Base-by-base conservation (phyloP, 805 yeast species). In the Ogataea saltuana region DNA sequence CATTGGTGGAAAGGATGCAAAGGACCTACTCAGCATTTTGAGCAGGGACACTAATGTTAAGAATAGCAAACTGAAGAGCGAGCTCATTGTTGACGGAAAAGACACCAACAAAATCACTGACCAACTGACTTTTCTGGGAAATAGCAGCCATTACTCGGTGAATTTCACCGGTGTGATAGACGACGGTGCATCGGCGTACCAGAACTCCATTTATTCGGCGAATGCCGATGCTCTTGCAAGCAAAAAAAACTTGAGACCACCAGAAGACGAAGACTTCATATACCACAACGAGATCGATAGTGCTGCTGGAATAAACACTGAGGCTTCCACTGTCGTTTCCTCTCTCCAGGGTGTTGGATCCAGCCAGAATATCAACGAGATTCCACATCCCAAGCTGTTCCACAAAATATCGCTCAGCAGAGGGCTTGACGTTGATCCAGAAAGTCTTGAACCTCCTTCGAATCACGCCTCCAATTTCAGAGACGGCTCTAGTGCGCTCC, bases 261-360 rank as follows among this genome's bases (percentile, higher is more conserved):
- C 31, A 29, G 56, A 49, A n/a, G 53, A 45, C 10, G 67, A 63
- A 41, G 60, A 60, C 12, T 62, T 62, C 44, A 59, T 61, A 2
- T 61, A 61, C 25, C 36, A 39, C 13, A 30, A 33, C 15, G 42
- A 25, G 17, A 39, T 25, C 12, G 43, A 39, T 13, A 26, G 28
- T 22, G 32, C 23, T 4, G 27, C 25, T 18, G 19, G 25, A 3
- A n/a, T 16, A 15, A 42, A 22, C n/a, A 22, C 29, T 22, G 45
- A 42, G 17, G 20, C 23, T 2, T 20, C 32, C 4, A 34, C 37
- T 7, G 17, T 35, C 10, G 19, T 17, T 4, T 20, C 25, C 8
- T 12, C 17, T n/a, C 16, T 16, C 3, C 29, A 20, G 4, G 33
- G 39, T 16, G 23, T 18, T 18, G 25, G 32, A 15, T 11, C 39